Conservation (phyloP, 768 basidiomycete genomes). For the Ramaria rubella region DNA sequence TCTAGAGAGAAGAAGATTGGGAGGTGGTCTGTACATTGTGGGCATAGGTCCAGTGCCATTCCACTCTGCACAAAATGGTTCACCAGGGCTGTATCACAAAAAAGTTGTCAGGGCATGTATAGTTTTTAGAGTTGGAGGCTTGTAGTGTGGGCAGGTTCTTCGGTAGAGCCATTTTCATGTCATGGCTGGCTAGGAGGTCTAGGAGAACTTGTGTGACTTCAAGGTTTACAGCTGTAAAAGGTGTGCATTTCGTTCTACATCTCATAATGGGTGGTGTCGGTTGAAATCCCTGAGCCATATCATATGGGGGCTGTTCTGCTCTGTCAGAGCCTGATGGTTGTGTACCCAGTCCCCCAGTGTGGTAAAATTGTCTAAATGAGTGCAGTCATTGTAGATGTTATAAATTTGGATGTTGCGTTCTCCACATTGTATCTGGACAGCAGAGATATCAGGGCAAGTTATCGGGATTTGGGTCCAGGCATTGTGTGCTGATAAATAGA, state of each 20-base stretch:
- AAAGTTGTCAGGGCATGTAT: conserved; percentile 11
- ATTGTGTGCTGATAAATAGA: too few relatives aligned
- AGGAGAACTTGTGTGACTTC: not conserved
- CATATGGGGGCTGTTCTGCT: too few relatives aligned
- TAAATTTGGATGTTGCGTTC: too few relatives aligned
- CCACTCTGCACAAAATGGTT: not conserved
- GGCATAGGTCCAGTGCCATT: not conserved
- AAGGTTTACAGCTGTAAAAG: not conserved
- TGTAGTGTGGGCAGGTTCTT: conserved; percentile 7
- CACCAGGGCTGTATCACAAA: conserved; percentile 1
- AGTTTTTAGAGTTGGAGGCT: conserved; percentile 1
- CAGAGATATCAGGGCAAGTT: too few relatives aligned
- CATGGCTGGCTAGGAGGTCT: conserved; percentile 7
- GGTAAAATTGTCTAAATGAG: too few relatives aligned
- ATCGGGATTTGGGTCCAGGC: too few relatives aligned
- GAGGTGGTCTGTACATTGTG: not conserved
- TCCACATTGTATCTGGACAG: too few relatives aligned
- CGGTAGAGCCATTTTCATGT: conserved; percentile 9
- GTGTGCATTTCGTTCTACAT: too few relatives aligned
- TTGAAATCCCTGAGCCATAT: too few relatives aligned
- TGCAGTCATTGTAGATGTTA: too few relatives aligned
- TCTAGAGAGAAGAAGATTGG: not conserved
- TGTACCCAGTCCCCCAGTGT: too few relatives aligned
- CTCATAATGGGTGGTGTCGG: not conserved
- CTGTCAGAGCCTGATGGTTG: too few relatives aligned